Conservation (phyloP, 257 asterid species). For the Solanum etuberosum region DNA sequence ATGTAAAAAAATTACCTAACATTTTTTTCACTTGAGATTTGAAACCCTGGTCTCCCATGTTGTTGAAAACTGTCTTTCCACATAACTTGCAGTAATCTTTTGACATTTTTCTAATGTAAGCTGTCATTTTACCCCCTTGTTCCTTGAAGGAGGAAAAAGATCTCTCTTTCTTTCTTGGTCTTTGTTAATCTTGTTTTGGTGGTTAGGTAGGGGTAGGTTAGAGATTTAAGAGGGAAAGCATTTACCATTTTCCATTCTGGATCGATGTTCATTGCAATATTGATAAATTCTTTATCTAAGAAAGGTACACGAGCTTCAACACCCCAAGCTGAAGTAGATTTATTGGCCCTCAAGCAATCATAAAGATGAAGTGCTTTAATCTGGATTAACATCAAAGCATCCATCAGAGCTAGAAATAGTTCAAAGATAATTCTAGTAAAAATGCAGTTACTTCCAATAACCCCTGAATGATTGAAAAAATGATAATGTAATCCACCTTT, state of each 20-base stretch:
- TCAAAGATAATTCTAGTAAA: neutral
- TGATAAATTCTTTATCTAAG: constrained; percentile 87
- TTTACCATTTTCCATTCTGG: constrained; percentile 95
- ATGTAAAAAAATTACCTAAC: neutral
- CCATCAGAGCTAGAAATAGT: neutral
- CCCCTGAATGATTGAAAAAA: neutral
- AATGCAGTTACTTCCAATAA: neutral
- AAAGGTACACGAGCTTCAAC: constrained; percentile 99
- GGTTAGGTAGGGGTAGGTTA: neutral
- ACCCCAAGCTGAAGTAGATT: constrained; percentile 98
- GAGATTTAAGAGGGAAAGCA: neutral
- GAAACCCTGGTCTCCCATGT: neutral
- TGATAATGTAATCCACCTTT: constrained; percentile 39
- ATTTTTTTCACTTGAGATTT: neutral
- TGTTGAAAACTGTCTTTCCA: neutral
- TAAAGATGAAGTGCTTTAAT: constrained; percentile 97
- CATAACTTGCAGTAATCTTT: neutral
- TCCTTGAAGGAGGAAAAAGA: neutral
- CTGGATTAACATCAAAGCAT: constrained; percentile 22
- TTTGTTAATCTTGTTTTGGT: neutral
- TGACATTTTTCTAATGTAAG: neutral
- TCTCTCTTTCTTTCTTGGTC: neutral
- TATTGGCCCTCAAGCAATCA: constrained; percentile 95
- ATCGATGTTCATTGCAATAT: constrained; percentile 81
- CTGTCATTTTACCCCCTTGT: neutral